These are phyloP conservation scores for Groenewaldozyma sp. DNA, from an alignment of 1,139 yeast species.

Conservation along the genomic window DNA sequence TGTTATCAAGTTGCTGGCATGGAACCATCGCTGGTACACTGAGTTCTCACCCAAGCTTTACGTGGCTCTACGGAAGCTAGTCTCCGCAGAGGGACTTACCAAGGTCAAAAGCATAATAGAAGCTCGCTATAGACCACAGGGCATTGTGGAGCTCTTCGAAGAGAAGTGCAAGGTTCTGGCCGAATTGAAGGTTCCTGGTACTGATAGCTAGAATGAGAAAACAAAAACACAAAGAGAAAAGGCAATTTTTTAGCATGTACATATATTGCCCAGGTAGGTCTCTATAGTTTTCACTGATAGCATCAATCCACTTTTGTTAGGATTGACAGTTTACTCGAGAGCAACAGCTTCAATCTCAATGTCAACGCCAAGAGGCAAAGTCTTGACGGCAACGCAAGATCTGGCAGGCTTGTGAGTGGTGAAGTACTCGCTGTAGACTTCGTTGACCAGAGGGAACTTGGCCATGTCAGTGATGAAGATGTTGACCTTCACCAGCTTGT, in stretches of 20 bases:
- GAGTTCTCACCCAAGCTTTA: slow-evolving; percentile 72
- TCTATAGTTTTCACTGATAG: too few species aligned
- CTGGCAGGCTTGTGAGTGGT: slow-evolving; percentile 84
- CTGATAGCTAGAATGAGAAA: slow-evolving; percentile 17
- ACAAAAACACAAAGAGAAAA: not conserved
- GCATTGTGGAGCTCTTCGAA: slow-evolving; percentile 52
- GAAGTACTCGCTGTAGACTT: slow-evolving; percentile 75
- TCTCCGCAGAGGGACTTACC: slow-evolving; percentile 68
- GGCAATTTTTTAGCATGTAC: not conserved
- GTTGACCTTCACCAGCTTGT: slow-evolving; percentile 76
- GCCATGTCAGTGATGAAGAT: slow-evolving; percentile 83
- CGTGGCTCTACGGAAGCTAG: slow-evolving; percentile 46
- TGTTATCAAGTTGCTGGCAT: slow-evolving; percentile 68
- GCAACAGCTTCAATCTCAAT: slow-evolving; percentile 72
- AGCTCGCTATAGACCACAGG: slow-evolving; percentile 60
- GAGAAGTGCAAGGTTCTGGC: slow-evolving; percentile 44
- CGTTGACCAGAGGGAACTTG: slow-evolving; percentile 73
- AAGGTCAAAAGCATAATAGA: slow-evolving; percentile 69
- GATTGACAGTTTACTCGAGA: slow-evolving; percentile 37
- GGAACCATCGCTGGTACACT: slow-evolving; percentile 97
- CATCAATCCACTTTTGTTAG: not conserved
- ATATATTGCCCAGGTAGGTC: too few species aligned
- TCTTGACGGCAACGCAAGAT: slow-evolving; percentile 87
- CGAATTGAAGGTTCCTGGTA: slow-evolving; percentile 36
- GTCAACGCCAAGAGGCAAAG: slow-evolving; percentile 74